Conservation (phyloP, 1,284 basidiomycete species). For the Fomitiporia mediterranea region DNA sequence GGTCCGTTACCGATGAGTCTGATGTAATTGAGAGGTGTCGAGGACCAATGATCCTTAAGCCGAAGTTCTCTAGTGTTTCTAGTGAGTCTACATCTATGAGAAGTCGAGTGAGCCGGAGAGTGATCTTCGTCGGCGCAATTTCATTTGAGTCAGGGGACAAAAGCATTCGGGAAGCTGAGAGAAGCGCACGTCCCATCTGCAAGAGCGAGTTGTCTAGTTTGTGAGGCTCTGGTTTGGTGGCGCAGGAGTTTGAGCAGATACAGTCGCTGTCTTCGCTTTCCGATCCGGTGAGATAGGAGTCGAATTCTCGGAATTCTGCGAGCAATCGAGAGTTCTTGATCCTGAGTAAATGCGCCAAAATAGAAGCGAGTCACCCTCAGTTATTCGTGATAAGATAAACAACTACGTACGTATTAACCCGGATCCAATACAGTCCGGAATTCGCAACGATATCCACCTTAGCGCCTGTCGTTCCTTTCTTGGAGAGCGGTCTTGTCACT, state of each 20-base stretch:
- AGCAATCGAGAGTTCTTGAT: slow-evolving; percentile 72
- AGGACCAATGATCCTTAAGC: slow-evolving; percentile 2
- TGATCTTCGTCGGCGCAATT: slow-evolving; percentile 39
- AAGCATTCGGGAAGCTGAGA: slow-evolving; percentile 47
- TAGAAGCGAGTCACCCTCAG: neutral
- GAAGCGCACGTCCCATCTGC: slow-evolving; percentile 54
- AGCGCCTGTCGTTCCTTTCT: slow-evolving; percentile 39
- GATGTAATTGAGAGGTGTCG: slow-evolving; percentile 18
- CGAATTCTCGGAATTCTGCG: slow-evolving; percentile 75
- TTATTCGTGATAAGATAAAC: neutral
- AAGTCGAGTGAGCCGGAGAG: slow-evolving; percentile 66
- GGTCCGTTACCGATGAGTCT: slow-evolving; percentile 36
- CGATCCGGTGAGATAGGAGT: slow-evolving; percentile 73
- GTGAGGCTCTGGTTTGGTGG: slow-evolving; percentile 28
- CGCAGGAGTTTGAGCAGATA: slow-evolving; percentile 27
- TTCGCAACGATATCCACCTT: slow-evolving; percentile 80
- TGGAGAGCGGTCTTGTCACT: slow-evolving; percentile 14
- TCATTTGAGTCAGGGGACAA: slow-evolving; percentile 6
- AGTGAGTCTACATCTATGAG: slow-evolving; percentile 33
- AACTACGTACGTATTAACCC: slow-evolving; percentile 75
- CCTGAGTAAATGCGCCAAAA: slow-evolving; percentile 34
- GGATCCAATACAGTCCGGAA: slow-evolving; percentile 68
- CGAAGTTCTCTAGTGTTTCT: neutral
- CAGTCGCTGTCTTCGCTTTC: slow-evolving; percentile 45
- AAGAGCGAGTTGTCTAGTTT: slow-evolving; percentile 70